Percentiles rank a stretch among this genome's conserved stretches.
Evolutionary conservation across 2,329 filamentous ascomycete species (phyloP).

Genomic region (Hymenoscyphus infarciens): DNA sequence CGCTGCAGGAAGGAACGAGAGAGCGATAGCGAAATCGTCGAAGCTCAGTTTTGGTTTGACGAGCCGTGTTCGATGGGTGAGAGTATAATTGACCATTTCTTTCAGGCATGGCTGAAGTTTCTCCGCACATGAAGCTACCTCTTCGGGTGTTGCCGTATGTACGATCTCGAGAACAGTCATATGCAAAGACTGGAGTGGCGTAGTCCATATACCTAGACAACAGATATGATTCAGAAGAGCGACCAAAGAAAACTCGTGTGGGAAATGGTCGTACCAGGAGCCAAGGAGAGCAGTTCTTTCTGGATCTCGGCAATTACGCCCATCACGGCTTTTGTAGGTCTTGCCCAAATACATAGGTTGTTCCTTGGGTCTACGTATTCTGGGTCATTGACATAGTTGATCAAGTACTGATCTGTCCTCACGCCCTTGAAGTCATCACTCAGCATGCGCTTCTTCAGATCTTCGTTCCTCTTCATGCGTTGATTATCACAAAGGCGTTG

Average conservation of each 20-base stretch:
- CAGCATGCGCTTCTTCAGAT: neutral
- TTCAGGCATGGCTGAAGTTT: neutral
- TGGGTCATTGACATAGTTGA: neutral
- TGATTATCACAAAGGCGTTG: neutral
- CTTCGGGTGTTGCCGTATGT: neutral
- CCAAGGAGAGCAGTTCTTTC: neutral
- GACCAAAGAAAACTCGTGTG: too few species aligned
- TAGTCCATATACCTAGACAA: conserved; percentile 4
- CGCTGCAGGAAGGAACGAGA: conserved; percentile 1
- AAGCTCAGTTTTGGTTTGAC: conserved; percentile 3
- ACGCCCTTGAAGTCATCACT: neutral
- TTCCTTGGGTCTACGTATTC: conserved; percentile 5
- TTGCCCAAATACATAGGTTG: conserved; percentile 5
- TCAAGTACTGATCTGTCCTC: neutral
- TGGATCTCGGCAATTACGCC: neutral
- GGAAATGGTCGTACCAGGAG: neutral
- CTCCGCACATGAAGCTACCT: neutral
- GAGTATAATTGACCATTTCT: neutral
- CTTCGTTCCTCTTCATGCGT: neutral
- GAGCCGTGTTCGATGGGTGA: neutral
- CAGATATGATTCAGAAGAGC: neutral
- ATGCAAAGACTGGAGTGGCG: neutral
- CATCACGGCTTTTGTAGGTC: neutral
- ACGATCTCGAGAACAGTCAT: conserved; percentile 2
- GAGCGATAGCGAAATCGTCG: neutral